These are phyloP conservation scores for Irineochytrium annulatum DNA, from an alignment of 192 early-diverging fungal genomes.

Conservation along the genomic window DNA sequence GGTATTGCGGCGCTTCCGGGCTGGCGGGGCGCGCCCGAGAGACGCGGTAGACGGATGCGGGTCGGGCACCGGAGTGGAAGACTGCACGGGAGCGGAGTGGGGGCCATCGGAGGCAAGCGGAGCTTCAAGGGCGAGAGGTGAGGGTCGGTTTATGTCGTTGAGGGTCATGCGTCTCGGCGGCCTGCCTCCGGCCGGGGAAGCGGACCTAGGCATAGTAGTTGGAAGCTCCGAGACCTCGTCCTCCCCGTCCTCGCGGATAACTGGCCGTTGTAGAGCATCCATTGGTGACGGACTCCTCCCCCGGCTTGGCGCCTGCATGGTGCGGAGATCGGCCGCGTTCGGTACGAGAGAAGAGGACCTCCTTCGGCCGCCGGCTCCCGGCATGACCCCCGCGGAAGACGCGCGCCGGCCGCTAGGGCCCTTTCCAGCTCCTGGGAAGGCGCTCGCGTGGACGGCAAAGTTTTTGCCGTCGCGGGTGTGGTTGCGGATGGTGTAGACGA, in stretches of 20 bases:
- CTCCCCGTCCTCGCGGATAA: conserved; percentile 10
- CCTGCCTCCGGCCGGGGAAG: background rate
- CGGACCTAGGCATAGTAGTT: background rate
- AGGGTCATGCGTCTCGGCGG: background rate
- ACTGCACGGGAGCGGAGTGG: too few species aligned
- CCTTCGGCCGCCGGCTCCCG: background rate
- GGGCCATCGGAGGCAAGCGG: background rate
- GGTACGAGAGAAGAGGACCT: background rate
- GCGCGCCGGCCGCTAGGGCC: background rate
- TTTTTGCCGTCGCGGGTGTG: conserved; percentile 38
- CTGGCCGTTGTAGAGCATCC: background rate
- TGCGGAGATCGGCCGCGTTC: background rate
- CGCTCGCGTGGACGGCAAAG: too few species aligned
- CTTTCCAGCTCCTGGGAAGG: conserved; percentile 18
- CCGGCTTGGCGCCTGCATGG: background rate
- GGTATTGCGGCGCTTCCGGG: conserved; percentile 2
- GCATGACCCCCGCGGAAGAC: background rate
- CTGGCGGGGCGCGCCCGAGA: background rate
- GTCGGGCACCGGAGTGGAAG: too few species aligned
- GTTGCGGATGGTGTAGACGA: conserved; percentile 42
- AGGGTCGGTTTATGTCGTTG: background rate
- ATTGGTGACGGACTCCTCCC: background rate
- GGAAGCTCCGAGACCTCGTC: conserved; percentile 12
- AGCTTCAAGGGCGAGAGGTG: background rate
- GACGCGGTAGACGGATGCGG: too few species aligned